These are phyloP conservation scores for Oryza punctata DNA, from an alignment of 176 grass and related monocot species.

Conservation along the genomic window DNA sequence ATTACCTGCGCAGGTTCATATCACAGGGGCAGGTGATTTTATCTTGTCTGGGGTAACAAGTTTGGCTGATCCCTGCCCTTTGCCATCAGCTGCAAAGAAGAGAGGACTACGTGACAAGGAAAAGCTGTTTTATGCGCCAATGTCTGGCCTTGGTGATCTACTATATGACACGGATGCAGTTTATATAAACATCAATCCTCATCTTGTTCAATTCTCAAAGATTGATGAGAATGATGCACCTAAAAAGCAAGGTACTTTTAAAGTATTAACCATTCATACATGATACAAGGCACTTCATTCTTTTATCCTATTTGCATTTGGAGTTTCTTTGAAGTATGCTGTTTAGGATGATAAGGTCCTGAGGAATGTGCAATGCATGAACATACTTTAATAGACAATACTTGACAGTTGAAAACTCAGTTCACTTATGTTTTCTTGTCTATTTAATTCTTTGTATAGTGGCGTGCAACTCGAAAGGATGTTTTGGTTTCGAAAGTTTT, in stretches of 20 bases:
- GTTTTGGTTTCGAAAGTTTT: conserved; percentile 1
- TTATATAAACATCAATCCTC: conserved; percentile 96
- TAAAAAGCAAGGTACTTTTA: conserved; percentile 52
- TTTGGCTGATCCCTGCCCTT: conserved; percentile 92
- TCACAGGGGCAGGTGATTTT: conserved; percentile 92
- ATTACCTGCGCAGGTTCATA: conserved; percentile 75
- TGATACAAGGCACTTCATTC: neutral
- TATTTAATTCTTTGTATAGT: conserved; percentile 1
- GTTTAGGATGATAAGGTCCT: neutral
- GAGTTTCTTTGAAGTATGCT: conserved; percentile 35
- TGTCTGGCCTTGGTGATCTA: conserved; percentile 98
- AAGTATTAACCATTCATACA: neutral
- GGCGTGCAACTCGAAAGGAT: neutral
- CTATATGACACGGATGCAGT: conserved; percentile 96
- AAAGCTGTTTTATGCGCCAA: conserved; percentile 95
- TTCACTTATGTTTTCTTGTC: conserved; percentile 1
- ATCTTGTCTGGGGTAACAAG: conserved; percentile 72
- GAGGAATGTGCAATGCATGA: conserved; percentile 7
- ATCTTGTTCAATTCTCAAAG: conserved; percentile 97
- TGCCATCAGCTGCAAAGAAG: conserved; percentile 95
- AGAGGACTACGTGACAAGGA: conserved; percentile 93
- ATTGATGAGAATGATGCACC: conserved; percentile 50
- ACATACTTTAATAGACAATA: conserved; percentile 16
- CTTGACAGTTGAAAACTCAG: conserved; percentile 18
- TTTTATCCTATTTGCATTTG: neutral